These are phyloP conservation scores for Tetraselmis striata DNA, from an alignment of 139 green algal genomes.

Conservation along the genomic window DNA sequence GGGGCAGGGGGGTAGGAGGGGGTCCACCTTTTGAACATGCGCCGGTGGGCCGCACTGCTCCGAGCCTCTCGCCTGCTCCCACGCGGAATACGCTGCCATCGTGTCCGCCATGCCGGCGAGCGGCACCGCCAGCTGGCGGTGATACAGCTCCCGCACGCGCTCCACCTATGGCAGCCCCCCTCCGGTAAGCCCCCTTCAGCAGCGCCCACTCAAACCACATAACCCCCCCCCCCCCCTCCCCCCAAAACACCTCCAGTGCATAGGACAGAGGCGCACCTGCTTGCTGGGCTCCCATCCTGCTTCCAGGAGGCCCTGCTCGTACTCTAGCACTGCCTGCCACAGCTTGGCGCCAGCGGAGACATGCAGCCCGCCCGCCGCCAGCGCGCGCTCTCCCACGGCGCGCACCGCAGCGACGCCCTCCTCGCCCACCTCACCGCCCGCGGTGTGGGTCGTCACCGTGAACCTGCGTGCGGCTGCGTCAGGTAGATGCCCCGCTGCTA, in stretches of 20 bases:
- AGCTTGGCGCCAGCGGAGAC: not conserved
- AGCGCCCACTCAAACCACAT: too few species aligned
- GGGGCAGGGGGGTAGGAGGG: too few species aligned
- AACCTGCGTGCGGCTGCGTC: too few species aligned
- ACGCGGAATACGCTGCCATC: not conserved
- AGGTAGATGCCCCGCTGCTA: too few species aligned
- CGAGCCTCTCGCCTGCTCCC: not conserved
- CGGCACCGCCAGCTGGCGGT: not conserved
- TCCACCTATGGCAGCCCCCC: too few species aligned
- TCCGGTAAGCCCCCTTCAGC: too few species aligned
- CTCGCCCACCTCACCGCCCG: not conserved
- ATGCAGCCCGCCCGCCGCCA: not conserved
- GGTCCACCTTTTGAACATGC: not conserved
- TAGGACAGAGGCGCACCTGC: too few species aligned
- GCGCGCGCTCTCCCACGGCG: not conserved
- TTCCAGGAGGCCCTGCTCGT: not conserved
- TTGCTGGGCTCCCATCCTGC: not conserved
- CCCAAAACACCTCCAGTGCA: too few species aligned
- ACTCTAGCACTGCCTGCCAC: not conserved
- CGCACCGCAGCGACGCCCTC: not conserved
- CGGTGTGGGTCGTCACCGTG: not conserved
- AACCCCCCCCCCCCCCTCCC: too few species aligned
- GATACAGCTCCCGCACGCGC: not conserved
- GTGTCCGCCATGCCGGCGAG: not conserved
- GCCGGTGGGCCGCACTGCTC: not conserved